These are phyloP conservation scores for Sporothrix protearum DNA, from an alignment of 2,329 filamentous ascomycete genomes.

Conservation along the genomic window DNA sequence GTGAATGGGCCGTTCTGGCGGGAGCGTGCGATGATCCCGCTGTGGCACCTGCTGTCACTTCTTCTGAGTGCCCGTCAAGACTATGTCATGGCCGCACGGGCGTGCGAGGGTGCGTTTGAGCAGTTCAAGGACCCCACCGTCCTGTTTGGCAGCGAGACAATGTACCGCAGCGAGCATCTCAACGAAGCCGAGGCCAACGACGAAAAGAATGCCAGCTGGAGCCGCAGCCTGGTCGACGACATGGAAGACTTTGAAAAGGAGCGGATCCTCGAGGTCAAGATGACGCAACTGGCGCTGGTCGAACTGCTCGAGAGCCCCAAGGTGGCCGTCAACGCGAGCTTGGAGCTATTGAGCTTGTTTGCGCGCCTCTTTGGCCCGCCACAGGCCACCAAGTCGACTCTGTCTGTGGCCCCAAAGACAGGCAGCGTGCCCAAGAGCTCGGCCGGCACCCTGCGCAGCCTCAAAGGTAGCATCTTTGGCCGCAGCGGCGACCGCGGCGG, in stretches of 20 bases:
- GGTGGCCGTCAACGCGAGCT: conserved; percentile 80
- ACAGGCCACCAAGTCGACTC: conserved; percentile 46
- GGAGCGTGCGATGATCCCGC: conserved; percentile 65
- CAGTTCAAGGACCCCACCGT: conserved; percentile 72
- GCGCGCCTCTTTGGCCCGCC: conserved; percentile 69
- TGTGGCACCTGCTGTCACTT: conserved; percentile 89
- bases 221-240: conserved; percentile 64
- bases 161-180: conserved; percentile 64
- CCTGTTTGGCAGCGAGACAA: conserved; percentile 62
- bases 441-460: conserved; percentile 65
- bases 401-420: conserved; percentile 37
- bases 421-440: conserved; percentile 63
- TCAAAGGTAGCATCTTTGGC: conserved; percentile 77
- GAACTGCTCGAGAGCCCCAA: conserved; percentile 81
- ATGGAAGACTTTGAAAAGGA: conserved; percentile 84
- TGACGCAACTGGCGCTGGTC: conserved; percentile 83
- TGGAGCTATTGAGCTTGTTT: conserved; percentile 80
- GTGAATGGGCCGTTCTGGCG: conserved; percentile 54
- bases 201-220: conserved; percentile 32
- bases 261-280: conserved; percentile 86
- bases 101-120: conserved; percentile 88
- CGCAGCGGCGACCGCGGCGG: conserved; percentile 46
- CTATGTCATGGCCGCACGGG: conserved; percentile 71
- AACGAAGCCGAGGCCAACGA: conserved; percentile 49
- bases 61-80: conserved; percentile 84